Conservation (phyloP, 148 eudicot species). For the Dysphania ambrosioides region DNA sequence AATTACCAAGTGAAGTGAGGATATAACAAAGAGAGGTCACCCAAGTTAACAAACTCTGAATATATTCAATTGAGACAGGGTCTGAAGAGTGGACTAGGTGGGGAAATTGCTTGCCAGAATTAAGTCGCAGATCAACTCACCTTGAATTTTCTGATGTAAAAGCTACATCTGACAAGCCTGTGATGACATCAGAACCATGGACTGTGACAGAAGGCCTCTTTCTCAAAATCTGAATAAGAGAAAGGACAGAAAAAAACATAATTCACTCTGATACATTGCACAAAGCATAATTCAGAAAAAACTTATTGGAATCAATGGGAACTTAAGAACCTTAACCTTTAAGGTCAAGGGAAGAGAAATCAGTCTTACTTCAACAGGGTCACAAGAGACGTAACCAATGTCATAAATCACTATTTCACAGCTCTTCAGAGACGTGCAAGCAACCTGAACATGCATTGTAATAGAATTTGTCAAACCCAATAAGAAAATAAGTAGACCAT, state of each 20-base stretch:
- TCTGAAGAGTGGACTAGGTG: background rate
- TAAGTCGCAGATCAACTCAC: slow-evolving; percentile 35
- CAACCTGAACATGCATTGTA: slow-evolving; percentile 52
- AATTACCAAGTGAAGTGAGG: no score
- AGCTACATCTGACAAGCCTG: slow-evolving; percentile 75
- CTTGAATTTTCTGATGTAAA: slow-evolving; percentile 64
- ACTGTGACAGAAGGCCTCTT: slow-evolving; percentile 53
- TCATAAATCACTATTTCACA: slow-evolving; percentile 67
- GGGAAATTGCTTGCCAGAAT: background rate
- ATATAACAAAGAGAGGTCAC: background rate
- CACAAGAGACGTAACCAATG: slow-evolving; percentile 66
- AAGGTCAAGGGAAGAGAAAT: background rate
- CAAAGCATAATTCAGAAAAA: background rate
- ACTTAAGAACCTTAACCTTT: background rate
- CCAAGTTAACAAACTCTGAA: background rate
- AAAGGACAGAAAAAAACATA: background rate
- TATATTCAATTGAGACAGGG: background rate
- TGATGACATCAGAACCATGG: slow-evolving; percentile 48
- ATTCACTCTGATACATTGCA: background rate
- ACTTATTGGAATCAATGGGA: background rate
- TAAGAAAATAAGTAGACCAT: background rate
- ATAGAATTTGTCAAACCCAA: slow-evolving; percentile 10
- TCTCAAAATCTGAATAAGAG: slow-evolving; percentile 51
- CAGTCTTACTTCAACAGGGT: slow-evolving; percentile 64
- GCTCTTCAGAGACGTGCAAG: slow-evolving; percentile 64